Evolutionary conservation across 345 rosid genomes (phyloP), one percentile per base, ranked within the genome.

Genomic region (Arabidopsis thaliana): DNA sequence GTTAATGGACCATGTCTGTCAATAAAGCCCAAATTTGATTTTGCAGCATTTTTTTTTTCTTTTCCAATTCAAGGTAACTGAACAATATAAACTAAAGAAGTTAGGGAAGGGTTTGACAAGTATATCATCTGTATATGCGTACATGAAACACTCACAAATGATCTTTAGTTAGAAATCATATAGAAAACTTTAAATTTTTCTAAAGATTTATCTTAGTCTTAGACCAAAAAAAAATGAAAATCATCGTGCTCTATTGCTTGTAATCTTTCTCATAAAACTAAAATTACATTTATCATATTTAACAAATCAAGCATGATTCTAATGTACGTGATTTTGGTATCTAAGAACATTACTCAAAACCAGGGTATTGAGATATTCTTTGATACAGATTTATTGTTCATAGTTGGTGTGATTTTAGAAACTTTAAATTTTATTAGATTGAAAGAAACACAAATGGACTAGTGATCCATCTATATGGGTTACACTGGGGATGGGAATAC

Each of bases 21-120:
- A 62, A 20, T 63, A 40, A 37, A 46, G 22, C 32, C 75, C 75
- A 50, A 5, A 9, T 6, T 24, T 24, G 6, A 37, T 37, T 37
- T 24, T 51, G 71, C 24, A 14, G 10, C 42, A 16, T 8, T 36
- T 12, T 50, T 12, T 6, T 34, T 34, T 33, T 33, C 1, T 32
- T 32, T 32, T 32, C 16, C 33, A 45, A 32, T 44, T 28, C 25
- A 3, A 44, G 8, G n/a, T 7, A 55, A 30, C 10, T 11, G 16
- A 53, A 53, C 24, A 23, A 8, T 22, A 32, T 32, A 32, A 32
- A 14, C n/a, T 5, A 45, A 45, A 45, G 8, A 23, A 16, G 16
- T 0, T n/a, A 20, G 25, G 33, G 46, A 53, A 55, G 8, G 6
- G 40, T 28, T 4, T 4, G 38, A 36, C 34, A 41, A 41, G 24